These are phyloP conservation scores for Phytophthora cajani DNA, from an alignment of 352 stramenopile species.

Conservation along the genomic window DNA sequence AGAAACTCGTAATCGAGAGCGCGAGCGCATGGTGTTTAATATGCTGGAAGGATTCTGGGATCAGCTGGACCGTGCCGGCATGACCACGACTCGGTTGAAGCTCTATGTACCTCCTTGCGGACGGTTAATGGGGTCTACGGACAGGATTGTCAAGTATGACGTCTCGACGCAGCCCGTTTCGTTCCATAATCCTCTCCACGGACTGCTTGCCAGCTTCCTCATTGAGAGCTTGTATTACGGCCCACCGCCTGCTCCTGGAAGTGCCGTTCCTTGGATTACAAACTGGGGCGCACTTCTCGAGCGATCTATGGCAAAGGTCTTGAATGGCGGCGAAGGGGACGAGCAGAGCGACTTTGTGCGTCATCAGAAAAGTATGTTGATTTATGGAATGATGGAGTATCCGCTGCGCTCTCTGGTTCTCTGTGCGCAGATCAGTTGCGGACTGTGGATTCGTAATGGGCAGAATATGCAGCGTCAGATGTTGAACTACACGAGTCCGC, in stretches of 20 bases:
- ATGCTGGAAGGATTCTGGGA: constrained; percentile 80
- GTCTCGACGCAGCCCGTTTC: constrained; percentile 81
- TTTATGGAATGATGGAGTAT: constrained; percentile 82
- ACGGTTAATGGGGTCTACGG: constrained; percentile 56
- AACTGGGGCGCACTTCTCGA: constrained; percentile 64
- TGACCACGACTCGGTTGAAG: constrained; percentile 52
- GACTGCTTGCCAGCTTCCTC: constrained; percentile 80
- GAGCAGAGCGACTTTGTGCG: constrained; percentile 32
- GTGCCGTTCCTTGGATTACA: constrained; percentile 42
- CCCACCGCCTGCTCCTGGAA: constrained; percentile 29
- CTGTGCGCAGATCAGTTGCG: constrained; percentile 78
- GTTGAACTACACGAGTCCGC: constrained; percentile 80
- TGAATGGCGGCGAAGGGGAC: constrained; percentile 30
- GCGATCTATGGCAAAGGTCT: constrained; percentile 50
- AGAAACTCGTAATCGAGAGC: constrained; percentile 39
- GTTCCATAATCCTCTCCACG: constrained; percentile 91
- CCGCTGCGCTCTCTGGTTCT: constrained; percentile 78
- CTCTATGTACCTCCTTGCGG: constrained; percentile 70
- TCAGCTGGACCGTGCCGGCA: constrained; percentile 58
- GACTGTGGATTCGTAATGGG: constrained; percentile 87
- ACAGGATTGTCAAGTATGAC: constrained; percentile 82
- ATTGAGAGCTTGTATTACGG: constrained; percentile 82
- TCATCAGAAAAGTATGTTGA: constrained; percentile 65
- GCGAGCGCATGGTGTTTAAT: constrained; percentile 72
- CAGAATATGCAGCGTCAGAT: constrained; percentile 86